Percentiles rank a stretch among this genome's conserved stretches.
phyloP scores from a whole-genome alignment of 179 eudicot genomes.

The Spergularia azorica region DNA sequence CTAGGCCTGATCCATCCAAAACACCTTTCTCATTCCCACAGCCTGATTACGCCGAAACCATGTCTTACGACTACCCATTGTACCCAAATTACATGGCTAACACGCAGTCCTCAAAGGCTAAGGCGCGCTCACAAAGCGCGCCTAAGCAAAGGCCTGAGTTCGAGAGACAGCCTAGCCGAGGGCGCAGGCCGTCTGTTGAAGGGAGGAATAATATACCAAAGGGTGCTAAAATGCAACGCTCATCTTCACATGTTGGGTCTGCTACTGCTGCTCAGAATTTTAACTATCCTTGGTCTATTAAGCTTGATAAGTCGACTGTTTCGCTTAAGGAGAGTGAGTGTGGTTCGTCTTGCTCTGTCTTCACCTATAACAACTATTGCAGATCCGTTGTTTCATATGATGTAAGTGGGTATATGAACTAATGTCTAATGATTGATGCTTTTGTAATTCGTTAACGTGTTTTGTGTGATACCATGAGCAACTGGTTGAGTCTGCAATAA shows the following conservation, averaged over 20 bases:
- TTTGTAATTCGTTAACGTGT: background rate
- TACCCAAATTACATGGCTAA: constrained; percentile 94
- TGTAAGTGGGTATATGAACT: constrained; percentile 43
- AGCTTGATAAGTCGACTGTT: constrained; percentile 67
- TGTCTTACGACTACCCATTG: constrained; percentile 49
- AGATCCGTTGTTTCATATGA: constrained; percentile 73
- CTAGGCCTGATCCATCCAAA: constrained; percentile 47
- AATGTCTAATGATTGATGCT: background rate
- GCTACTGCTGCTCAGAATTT: constrained; percentile 50
- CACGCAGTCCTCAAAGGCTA: constrained; percentile 83
- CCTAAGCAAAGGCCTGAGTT: constrained; percentile 86
- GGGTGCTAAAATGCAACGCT: constrained; percentile 84
- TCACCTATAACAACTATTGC: constrained; percentile 60
- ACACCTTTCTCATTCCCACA: constrained; percentile 35
- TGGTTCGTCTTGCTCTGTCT: constrained; percentile 79
- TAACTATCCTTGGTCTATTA: constrained; percentile 77
- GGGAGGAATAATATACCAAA: constrained; percentile 72
- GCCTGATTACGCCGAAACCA: constrained; percentile 54
- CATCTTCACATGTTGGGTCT: constrained; percentile 77
- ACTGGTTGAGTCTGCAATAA: no score
- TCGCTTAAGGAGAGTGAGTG: constrained; percentile 90
- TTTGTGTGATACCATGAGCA: background rate
- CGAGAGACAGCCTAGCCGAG: constrained; percentile 68
- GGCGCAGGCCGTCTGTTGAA: constrained; percentile 67
- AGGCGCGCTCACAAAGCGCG: constrained; percentile 86